phyloP scores from a whole-genome alignment of 208 protist genomes.

The Strigomonas culicis region DNA sequence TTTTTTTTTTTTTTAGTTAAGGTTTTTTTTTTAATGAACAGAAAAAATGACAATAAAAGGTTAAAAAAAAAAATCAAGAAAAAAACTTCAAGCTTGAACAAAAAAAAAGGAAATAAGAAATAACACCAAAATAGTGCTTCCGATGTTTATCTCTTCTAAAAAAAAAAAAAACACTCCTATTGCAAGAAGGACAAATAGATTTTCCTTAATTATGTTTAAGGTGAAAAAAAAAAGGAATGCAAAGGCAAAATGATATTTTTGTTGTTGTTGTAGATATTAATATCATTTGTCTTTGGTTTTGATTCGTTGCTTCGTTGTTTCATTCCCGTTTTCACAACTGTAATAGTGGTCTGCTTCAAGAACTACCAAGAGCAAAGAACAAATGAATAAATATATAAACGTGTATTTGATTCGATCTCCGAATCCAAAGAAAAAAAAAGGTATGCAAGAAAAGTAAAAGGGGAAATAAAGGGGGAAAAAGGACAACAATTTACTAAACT shows the following conservation, averaged over 20 bases:
- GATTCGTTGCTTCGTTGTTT: too few relatives aligned
- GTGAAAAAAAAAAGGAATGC: neutral
- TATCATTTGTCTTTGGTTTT: too few relatives aligned
- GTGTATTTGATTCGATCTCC: neutral
- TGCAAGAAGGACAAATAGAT: neutral
- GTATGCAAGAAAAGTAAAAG: slow-evolving; percentile 5
- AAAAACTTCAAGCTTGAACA: neutral
- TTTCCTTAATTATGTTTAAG: neutral
- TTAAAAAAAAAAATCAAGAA: slow-evolving; percentile 21
- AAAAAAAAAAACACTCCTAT: neutral
- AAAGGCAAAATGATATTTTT: neutral
- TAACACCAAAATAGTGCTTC: neutral
- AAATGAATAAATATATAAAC: neutral
- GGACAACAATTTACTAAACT: neutral
- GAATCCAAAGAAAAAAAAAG: neutral
- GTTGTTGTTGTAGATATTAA: neutral
- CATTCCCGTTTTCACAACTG: too few relatives aligned
- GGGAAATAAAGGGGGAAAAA: too few relatives aligned
- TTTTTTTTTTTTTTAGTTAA: slow-evolving; percentile 7
- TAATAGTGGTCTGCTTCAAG: too few relatives aligned
- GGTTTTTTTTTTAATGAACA: slow-evolving; percentile 1
- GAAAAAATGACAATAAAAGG: slow-evolving; percentile 15
- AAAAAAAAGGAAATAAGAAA: slow-evolving; percentile 4
- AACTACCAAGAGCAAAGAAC: neutral
- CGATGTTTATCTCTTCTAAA: neutral